Conservation (phyloP, 1,284 basidiomycete genomes). For the Boletus smithii region DNA sequence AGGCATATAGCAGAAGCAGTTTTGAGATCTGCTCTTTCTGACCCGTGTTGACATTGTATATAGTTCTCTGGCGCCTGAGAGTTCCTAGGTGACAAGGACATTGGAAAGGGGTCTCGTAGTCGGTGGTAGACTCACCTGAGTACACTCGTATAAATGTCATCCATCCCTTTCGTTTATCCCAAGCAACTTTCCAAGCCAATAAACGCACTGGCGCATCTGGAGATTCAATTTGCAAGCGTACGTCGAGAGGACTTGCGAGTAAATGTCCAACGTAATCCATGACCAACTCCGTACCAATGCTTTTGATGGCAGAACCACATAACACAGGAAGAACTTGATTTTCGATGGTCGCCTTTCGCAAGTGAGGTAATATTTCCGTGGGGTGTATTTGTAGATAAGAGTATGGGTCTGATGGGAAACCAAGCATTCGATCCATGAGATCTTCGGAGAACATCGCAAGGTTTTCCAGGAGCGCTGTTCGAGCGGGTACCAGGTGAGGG, state of each 20-base stretch:
- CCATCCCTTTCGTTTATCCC: slow-evolving; percentile 83
- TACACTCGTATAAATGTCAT: slow-evolving; percentile 91
- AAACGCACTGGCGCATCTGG: slow-evolving; percentile 54
- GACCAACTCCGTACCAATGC: slow-evolving; percentile 78
- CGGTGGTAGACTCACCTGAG: slow-evolving; percentile 53
- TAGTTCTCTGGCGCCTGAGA: slow-evolving; percentile 56
- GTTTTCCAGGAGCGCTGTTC: slow-evolving; percentile 69
- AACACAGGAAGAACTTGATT: slow-evolving; percentile 76
- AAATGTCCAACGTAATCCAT: slow-evolving; percentile 81
- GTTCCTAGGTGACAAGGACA: slow-evolving; percentile 46
- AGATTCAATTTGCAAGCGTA: slow-evolving; percentile 43
- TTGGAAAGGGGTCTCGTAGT: not conserved
- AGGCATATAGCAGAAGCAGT: slow-evolving; percentile 79
- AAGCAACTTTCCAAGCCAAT: slow-evolving; percentile 87
- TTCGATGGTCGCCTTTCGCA: slow-evolving; percentile 65
- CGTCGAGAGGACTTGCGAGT: slow-evolving; percentile 75
- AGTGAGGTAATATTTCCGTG: slow-evolving; percentile 52
- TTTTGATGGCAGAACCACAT: slow-evolving; percentile 79
- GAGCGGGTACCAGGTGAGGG: slow-evolving; percentile 62
- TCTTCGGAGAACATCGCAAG: slow-evolving; percentile 78
- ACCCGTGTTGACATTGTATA: slow-evolving; percentile 69
- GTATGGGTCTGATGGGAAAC: slow-evolving; percentile 52
- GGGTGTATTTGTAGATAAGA: slow-evolving; percentile 60
- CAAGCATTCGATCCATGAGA: slow-evolving; percentile 68
- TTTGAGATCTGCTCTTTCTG: slow-evolving; percentile 74